Base-by-base conservation (phyloP, 2,329 filamentous ascomycete species). In the Fusarium sp. region DNA sequence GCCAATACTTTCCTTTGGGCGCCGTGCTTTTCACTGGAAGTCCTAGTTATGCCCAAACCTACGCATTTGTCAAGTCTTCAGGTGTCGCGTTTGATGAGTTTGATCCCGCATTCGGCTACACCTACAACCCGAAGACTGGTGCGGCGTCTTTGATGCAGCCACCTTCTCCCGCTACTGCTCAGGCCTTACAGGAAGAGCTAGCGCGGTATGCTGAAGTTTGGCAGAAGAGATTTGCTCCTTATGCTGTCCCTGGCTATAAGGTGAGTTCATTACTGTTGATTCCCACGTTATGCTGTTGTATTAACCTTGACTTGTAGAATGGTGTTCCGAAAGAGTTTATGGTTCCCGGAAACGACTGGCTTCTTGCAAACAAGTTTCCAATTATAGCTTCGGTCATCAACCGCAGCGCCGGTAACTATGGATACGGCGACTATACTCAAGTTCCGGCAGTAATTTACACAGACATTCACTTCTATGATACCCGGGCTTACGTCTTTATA, bases 371-470 rank as follows among this genome's bases (percentile, higher is more conserved):
- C 11, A 42, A 57, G 1, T 57, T 57, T 8, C 54, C 44, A 3
- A n/a, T 57, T 1, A 57, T 57, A 49, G 54, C 44, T 9, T 40
- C 54, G 2, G 32, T 57, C 8, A 57, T 57, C 5, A 57, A 57
- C 8, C n/a, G 54, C 1, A 24, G 44, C 3, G 44, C 54, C 2
- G 54, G 54, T 1, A 50, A 57, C 4, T 57, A 50, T 3, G 54
- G 54, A 50, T 57, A 57, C 5, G 44, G 44, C 2, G 54, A 50
- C 44, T 57, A 42, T n/a, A 50, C 54, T 22, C 16, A 50, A 5
- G 22, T 57, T 4, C 54, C 54, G 3, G 18, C 30, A 11, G 54
- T 49, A 18, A 24, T 43, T 5, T 15, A 14, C 1, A 29, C 3
- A 10, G 10, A 11, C 27, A 29, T 4, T 29, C 4, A 29, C 27